These are phyloP conservation scores for Colletotrichum agaves DNA, from an alignment of 2,329 filamentous ascomycete genomes.

Conservation along the genomic window DNA sequence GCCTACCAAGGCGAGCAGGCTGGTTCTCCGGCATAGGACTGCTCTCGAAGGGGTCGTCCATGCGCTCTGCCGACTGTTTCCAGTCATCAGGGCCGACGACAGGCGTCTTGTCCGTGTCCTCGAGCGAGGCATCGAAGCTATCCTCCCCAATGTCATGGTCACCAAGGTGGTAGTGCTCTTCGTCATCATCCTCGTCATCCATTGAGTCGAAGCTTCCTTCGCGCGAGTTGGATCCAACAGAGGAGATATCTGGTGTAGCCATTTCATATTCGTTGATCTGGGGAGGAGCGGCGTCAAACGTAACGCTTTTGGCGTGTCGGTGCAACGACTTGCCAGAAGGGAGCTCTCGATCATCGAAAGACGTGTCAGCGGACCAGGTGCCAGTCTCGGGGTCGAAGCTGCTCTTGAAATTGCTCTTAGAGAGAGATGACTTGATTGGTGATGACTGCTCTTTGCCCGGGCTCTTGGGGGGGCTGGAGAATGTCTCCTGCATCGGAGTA, in stretches of 20 bases:
- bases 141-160: conserved; percentile 77
- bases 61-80: conserved; percentile 67
- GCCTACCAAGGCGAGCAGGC: conserved; percentile 57
- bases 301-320: conserved; percentile 95
- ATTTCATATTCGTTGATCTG: conserved; percentile 98
- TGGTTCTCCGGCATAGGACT: conserved; percentile 72
- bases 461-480: conserved; percentile 51
- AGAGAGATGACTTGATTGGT: conserved; percentile 90
- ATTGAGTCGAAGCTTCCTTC: conserved; percentile 93
- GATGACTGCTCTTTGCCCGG: conserved; percentile 79
- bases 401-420: conserved; percentile 72
- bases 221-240: conserved; percentile 86
- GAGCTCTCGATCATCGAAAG: conserved; percentile 66
- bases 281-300: conserved; percentile 92
- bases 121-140: conserved; percentile 94
- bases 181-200: conserved; percentile 71
- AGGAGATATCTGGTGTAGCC: conserved; percentile 96
- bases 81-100: conserved; percentile 98
- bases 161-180: conserved; percentile 61
- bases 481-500: conserved; percentile 15
- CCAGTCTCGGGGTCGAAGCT: conserved; percentile 76
- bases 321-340: conserved; percentile 76
- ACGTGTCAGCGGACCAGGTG: conserved; percentile 75
- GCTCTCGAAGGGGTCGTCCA: conserved; percentile 76
- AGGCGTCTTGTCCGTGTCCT: conserved; percentile 96